Conservation (phyloP, 208 protist genomes). For the Trichomonas gallinae region DNA sequence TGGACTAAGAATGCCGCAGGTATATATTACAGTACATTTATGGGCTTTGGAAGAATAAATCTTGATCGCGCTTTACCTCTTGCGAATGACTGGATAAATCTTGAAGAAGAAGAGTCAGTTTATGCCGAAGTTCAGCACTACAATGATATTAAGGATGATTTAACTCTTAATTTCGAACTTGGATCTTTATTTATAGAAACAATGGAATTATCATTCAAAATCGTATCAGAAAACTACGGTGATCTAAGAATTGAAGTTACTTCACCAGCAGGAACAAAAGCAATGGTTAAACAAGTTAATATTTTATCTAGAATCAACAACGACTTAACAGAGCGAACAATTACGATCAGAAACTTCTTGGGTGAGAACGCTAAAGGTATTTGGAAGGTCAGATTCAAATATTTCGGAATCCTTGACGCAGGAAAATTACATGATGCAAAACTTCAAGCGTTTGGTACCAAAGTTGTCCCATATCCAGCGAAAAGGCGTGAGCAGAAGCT, state of each 20-base stretch:
- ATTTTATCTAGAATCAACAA: neutral
- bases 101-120: neutral
- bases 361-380: neutral
- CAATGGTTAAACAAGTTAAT: neutral
- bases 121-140: neutral
- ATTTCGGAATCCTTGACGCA: neutral
- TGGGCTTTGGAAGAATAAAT: neutral
- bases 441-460: neutral
- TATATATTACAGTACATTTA: neutral
- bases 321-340: neutral
- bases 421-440: neutral
- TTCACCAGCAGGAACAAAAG: neutral
- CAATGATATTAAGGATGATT: neutral
- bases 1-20: neutral
- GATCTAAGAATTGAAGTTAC: neutral
- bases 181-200: neutral
- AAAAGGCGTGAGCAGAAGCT: neutral
- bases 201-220: neutral
- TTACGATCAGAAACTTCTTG: neutral
- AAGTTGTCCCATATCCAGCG: neutral
- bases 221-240: neutral
- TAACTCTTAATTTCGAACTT: neutral
- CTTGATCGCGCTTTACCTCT: neutral
- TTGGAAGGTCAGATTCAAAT: neutral
- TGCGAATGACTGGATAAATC: neutral